A percentile compares a stretch with the other conserved stretches of the same genome.
Evolutionary conservation across 495 filamentous ascomycete species (phyloP).

Genomic region (Penicillium manginii): DNA sequence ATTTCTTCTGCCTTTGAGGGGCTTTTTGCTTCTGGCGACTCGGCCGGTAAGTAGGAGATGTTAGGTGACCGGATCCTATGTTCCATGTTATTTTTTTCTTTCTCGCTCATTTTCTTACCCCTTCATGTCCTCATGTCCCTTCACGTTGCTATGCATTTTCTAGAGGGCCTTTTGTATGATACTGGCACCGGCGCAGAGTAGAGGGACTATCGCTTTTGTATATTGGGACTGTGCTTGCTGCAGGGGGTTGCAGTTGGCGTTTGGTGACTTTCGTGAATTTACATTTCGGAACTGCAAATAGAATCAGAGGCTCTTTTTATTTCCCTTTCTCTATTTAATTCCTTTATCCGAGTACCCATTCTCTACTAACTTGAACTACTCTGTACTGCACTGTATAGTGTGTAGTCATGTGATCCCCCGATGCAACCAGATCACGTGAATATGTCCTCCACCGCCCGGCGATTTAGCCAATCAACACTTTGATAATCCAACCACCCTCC

Average conservation of each 20-base stretch:
- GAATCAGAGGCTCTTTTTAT: not conserved
- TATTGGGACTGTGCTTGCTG: slow-evolving; percentile 6
- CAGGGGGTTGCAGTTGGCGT: not conserved
- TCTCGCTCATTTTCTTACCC: not conserved
- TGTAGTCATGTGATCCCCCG: not conserved
- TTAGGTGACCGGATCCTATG: no score
- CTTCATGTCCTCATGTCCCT: slow-evolving; percentile 10
- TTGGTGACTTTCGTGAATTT: not conserved
- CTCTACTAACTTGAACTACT: not conserved
- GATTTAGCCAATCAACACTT: slow-evolving; percentile 24
- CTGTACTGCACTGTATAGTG: not conserved
- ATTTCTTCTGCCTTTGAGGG: slow-evolving; percentile 30
- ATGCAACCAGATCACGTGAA: slow-evolving; percentile 3
- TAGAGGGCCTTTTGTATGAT: slow-evolving; percentile 10
- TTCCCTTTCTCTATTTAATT: not conserved
- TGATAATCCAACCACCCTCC: slow-evolving; percentile 27
- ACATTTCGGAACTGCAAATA: not conserved
- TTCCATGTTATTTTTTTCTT: no score
- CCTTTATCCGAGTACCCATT: not conserved
- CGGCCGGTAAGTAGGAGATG: not conserved
- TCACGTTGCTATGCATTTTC: slow-evolving; percentile 5
- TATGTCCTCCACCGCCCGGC: slow-evolving; percentile 23
- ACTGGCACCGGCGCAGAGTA: not conserved
- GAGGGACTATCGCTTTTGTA: not conserved
- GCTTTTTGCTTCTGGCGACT: not conserved